Conservation (phyloP, 192 early-diverging fungal species). For the Coemansia sp. region DNA sequence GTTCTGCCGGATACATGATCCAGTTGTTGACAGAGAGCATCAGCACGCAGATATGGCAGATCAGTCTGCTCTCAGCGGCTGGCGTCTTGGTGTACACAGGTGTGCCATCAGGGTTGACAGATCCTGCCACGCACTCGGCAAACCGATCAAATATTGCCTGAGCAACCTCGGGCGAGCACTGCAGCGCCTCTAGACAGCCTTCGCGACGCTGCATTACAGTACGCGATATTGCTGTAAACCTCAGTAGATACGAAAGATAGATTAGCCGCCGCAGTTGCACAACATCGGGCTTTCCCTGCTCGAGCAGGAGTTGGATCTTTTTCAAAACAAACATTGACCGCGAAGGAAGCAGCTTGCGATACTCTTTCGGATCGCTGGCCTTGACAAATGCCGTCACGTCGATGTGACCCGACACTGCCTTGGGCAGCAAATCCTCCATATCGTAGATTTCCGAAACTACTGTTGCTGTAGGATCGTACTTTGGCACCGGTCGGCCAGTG, state of each 20-base stretch:
- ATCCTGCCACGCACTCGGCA: constrained; percentile 60
- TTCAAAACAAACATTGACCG: constrained; percentile 36
- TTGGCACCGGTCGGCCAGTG: constrained; percentile 70
- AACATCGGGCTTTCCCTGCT: constrained; percentile 31
- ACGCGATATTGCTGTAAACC: constrained; percentile 58
- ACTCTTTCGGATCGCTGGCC: constrained; percentile 40
- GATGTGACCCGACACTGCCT: constrained; percentile 64
- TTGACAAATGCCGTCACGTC: constrained; percentile 58
- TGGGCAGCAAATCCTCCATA: constrained; percentile 68
- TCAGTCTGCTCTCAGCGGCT: constrained; percentile 69
- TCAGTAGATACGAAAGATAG: constrained; percentile 78
- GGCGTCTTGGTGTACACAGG: constrained; percentile 57
- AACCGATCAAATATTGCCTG: constrained; percentile 62
- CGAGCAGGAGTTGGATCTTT: constrained; percentile 37
- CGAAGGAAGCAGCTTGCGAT: constrained; percentile 16
- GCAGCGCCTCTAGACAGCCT: constrained; percentile 41
- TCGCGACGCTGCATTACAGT: constrained; percentile 55
- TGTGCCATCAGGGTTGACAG: constrained; percentile 45
- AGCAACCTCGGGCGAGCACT: constrained; percentile 58
- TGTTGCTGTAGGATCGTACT: constrained; percentile 65
- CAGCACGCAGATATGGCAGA: constrained; percentile 73
- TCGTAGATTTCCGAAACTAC: constrained; percentile 79
- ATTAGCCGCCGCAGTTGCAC: constrained; percentile 58
- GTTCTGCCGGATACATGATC: constrained; percentile 59
- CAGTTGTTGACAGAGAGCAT: constrained; percentile 73